Percentiles rank a stretch among this genome's conserved stretches.
Conservation (phyloP, 495 filamentous ascomycete species). For the Annulohypoxylon bovei region DNA sequence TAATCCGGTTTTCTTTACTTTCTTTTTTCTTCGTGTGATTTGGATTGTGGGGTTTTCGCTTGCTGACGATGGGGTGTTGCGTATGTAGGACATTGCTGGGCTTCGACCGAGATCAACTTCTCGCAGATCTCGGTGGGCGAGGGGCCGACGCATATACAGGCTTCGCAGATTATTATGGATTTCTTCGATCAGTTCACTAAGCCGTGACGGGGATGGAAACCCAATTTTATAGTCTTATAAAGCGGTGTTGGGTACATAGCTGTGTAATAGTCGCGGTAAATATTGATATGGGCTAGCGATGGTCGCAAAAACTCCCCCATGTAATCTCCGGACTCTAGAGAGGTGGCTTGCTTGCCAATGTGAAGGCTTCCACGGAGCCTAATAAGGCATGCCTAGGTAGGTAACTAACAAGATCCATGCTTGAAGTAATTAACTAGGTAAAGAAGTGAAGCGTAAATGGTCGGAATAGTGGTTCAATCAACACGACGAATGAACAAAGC, state of each 20-base stretch:
- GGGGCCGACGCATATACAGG: constrained; percentile 45
- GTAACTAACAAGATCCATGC: too few species aligned
- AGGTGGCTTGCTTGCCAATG: background rate
- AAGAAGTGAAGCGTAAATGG: background rate
- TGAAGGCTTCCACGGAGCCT: too few species aligned
- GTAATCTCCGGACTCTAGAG: background rate
- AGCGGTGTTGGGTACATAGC: background rate
- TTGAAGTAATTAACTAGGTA: too few species aligned
- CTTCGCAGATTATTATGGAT: constrained; percentile 46
- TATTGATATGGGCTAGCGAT: background rate
- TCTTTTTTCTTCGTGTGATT: background rate
- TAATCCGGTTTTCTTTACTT: background rate
- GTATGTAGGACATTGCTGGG: constrained; percentile 47
- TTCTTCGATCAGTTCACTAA: constrained; percentile 47
- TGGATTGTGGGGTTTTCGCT: background rate
- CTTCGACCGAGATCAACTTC: constrained; percentile 50
- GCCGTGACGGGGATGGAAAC: constrained; percentile 28
- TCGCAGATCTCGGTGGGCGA: constrained; percentile 45
- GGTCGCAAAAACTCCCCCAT: background rate
- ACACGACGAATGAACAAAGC: constrained; percentile 44
- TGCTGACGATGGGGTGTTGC: constrained; percentile 13
- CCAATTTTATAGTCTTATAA: background rate
- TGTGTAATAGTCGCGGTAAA: constrained; percentile 19
- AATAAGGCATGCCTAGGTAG: too few species aligned
- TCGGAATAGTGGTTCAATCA: background rate